Percentiles rank a stretch among this genome's conserved stretches.
Conservation (phyloP, 192 early-diverging fungal species). For the Podila epicladia region DNA sequence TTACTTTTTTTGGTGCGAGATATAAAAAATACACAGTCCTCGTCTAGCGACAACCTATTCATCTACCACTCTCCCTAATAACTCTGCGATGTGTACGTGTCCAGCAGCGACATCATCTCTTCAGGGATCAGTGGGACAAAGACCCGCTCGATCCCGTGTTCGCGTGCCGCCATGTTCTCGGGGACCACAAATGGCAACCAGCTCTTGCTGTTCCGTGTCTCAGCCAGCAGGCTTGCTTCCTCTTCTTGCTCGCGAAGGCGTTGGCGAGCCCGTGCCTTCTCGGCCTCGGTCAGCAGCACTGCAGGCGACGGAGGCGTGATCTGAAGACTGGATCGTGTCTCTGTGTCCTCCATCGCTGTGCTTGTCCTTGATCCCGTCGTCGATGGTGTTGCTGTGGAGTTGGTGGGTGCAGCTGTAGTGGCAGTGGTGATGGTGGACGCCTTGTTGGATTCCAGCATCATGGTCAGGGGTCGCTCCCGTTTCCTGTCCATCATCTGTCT, state of each 20-base stretch:
- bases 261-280: constrained; percentile 28
- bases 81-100: constrained; percentile 32
- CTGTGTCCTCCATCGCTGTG: neutral
- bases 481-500: constrained; percentile 52
- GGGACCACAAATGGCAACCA: constrained; percentile 39
- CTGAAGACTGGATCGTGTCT: neutral
- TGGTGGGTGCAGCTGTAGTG: neutral
- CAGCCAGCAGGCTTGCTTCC: constrained; percentile 31
- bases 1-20: neutral
- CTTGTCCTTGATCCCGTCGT: constrained; percentile 1
- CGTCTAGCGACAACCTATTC: neutral
- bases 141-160: constrained; percentile 37
- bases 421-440: neutral
- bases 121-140: constrained; percentile 51
- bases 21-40: neutral
- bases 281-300: constrained; percentile 41
- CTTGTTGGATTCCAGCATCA: constrained; percentile 20
- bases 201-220: constrained; percentile 35
- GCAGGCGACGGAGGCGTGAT: constrained; percentile 3
- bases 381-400: constrained; percentile 6
- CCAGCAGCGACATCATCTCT: constrained; percentile 56
- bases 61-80: neutral
- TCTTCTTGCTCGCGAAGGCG: constrained; percentile 42
- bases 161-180: constrained; percentile 40
- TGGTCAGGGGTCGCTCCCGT: constrained; percentile 45